Conservation (phyloP, 768 basidiomycete genomes). For the Kwoniella bestiolae region DNA sequence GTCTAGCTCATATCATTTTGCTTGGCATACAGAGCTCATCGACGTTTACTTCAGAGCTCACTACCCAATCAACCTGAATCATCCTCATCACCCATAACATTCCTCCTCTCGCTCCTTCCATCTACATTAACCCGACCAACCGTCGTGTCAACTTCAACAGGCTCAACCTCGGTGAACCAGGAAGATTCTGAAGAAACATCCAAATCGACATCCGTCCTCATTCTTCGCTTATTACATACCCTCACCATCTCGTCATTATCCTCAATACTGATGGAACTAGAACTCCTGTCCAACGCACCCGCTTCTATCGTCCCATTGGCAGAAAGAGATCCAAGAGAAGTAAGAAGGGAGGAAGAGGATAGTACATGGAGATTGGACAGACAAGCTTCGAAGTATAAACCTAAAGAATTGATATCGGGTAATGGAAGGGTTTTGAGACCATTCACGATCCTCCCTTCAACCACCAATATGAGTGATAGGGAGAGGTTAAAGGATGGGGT, state of each 20-base stretch:
- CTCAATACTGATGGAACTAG: slow-evolving; percentile 71
- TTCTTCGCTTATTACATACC: slow-evolving; percentile 73
- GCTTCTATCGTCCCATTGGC: slow-evolving; percentile 24
- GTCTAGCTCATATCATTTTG: background rate
- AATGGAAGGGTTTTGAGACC: slow-evolving; percentile 84
- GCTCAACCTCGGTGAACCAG: slow-evolving; percentile 42
- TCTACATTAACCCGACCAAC: slow-evolving; percentile 7
- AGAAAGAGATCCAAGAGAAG: slow-evolving; percentile 41
- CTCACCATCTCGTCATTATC: slow-evolving; percentile 72
- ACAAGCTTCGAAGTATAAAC: slow-evolving; percentile 58
- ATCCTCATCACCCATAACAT: slow-evolving; percentile 38
- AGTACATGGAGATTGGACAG: slow-evolving; percentile 75
- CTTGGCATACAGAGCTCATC: no score
- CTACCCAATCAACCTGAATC: slow-evolving; percentile 22
- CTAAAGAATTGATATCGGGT: slow-evolving; percentile 66
- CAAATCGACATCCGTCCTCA: slow-evolving; percentile 66
- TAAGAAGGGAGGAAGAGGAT: slow-evolving; percentile 57
- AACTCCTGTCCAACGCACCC: slow-evolving; percentile 62
- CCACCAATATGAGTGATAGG: slow-evolving; percentile 65
- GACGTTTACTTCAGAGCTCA: slow-evolving; percentile 45
- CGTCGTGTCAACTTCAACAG: slow-evolving; percentile 10
- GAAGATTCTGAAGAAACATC: slow-evolving; percentile 22
- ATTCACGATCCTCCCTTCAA: slow-evolving; percentile 86
- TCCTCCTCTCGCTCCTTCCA: slow-evolving; percentile 42
- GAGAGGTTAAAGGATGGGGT: slow-evolving; percentile 76